Conservation (phyloP, 78 protist genomes). For the Planoprotostelium fungivorum region DNA sequence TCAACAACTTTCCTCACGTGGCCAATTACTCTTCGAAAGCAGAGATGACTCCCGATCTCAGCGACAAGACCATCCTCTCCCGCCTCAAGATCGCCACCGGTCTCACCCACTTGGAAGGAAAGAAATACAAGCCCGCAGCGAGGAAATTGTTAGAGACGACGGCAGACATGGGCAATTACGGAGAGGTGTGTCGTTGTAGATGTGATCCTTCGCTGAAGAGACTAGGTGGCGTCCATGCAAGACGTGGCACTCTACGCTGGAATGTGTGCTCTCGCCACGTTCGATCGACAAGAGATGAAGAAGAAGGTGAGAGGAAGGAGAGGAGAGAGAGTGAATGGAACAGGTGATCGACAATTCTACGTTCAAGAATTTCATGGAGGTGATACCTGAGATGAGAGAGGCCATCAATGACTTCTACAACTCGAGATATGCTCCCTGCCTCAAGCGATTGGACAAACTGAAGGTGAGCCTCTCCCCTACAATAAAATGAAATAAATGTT, state of each 20-base stretch:
- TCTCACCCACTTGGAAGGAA: slow-evolving; percentile 46
- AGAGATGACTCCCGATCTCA: slow-evolving; percentile 40
- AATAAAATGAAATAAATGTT: not conserved
- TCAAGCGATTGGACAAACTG: slow-evolving; percentile 47
- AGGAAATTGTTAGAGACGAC: slow-evolving; percentile 49
- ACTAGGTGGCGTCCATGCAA: slow-evolving; percentile 42
- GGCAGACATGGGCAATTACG: slow-evolving; percentile 19
- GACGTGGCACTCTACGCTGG: slow-evolving; percentile 85
- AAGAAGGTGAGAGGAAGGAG: slow-evolving; percentile 12
- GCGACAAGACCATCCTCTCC: slow-evolving; percentile 8
- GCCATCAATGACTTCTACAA: slow-evolving; percentile 43
- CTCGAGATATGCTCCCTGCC: slow-evolving; percentile 63
- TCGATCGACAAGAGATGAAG: slow-evolving; percentile 72
- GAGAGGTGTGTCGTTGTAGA: slow-evolving; percentile 17
- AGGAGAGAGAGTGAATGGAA: not conserved
- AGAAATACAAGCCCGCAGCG: slow-evolving; percentile 59
- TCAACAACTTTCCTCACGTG: slow-evolving; percentile 63
- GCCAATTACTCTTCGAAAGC: slow-evolving; percentile 69
- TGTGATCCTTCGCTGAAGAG: not conserved
- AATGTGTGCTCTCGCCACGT: slow-evolving; percentile 82
- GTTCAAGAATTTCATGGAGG: slow-evolving; percentile 70
- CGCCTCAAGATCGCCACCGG: slow-evolving; percentile 58
- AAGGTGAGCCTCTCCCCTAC: slow-evolving; percentile 6
- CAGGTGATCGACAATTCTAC: slow-evolving; percentile 28
- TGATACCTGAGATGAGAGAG: slow-evolving; percentile 69